phyloP scores from a whole-genome alignment of 345 rosid species.

The Trapa incisa region DNA sequence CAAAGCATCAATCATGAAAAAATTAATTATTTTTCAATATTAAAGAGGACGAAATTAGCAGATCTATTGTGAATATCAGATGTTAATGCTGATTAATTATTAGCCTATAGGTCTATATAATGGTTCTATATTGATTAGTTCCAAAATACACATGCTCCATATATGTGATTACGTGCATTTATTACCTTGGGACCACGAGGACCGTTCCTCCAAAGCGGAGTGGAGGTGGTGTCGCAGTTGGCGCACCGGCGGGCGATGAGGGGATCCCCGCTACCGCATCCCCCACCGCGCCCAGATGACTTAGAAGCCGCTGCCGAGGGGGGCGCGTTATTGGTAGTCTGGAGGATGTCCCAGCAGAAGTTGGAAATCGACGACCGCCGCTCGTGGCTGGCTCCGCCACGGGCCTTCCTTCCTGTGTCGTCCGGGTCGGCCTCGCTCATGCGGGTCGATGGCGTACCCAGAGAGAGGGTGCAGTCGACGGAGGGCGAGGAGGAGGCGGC shows the following conservation, averaged over 20 bases:
- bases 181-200: constrained; percentile 40
- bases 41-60: too few species aligned
- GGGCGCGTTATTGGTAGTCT: constrained; percentile 13
- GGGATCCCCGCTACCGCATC: constrained; percentile 14
- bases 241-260: constrained; percentile 45
- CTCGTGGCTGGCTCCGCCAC: constrained; percentile 11
- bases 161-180: too few species aligned
- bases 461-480: constrained; percentile 46
- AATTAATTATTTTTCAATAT: too few species aligned
- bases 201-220: constrained; percentile 46
- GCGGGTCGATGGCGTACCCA: constrained; percentile 45
- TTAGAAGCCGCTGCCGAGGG: constrained; percentile 4
- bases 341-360: constrained; percentile 30
- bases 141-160: too few species aligned
- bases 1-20: too few species aligned
- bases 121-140: too few species aligned
- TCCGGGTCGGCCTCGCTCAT: constrained; percentile 11
- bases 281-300: neutral
- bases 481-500: constrained; percentile 9
- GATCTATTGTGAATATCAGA: too few species aligned
- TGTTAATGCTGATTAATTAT: too few species aligned
- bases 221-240: constrained; percentile 45
- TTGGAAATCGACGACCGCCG: constrained; percentile 21
- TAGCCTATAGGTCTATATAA: too few species aligned
- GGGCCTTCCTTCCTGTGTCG: neutral